phyloP scores from a whole-genome alignment of 2,329 filamentous ascomycete genomes.

The Penicillium capsulatum region DNA sequence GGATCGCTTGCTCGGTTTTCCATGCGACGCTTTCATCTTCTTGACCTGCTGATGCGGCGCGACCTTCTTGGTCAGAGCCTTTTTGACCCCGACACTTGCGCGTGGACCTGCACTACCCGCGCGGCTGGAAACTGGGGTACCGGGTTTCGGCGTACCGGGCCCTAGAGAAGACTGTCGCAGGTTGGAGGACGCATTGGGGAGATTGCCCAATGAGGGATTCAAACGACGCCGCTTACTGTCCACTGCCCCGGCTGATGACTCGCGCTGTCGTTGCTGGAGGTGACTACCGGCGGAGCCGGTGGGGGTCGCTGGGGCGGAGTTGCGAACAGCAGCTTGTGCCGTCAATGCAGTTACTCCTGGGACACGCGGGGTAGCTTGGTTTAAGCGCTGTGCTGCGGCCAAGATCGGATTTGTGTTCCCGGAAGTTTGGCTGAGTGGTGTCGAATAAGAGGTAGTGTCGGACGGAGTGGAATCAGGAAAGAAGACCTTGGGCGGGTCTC shows the following conservation, averaged over 20 bases:
- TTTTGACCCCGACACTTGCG: slow-evolving; percentile 38
- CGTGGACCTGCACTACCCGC: slow-evolving; percentile 58
- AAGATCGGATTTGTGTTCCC: slow-evolving; percentile 53
- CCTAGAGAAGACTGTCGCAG: slow-evolving; percentile 60
- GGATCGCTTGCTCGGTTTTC: slow-evolving; percentile 42
- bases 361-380: slow-evolving; percentile 34
- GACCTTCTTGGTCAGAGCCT: slow-evolving; percentile 51
- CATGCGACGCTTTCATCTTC: slow-evolving; percentile 35
- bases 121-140: slow-evolving; percentile 51
- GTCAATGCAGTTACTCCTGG: slow-evolving; percentile 38
- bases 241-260: slow-evolving; percentile 51
- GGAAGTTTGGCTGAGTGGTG: slow-evolving; percentile 53
- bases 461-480: slow-evolving; percentile 46
- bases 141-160: slow-evolving; percentile 60
- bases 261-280: slow-evolving; percentile 49
- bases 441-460: slow-evolving; percentile 40
- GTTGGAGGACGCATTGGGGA: slow-evolving; percentile 53
- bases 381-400: slow-evolving; percentile 50
- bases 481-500: slow-evolving; percentile 47
- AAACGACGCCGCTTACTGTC: slow-evolving; percentile 59
- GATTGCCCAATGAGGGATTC: slow-evolving; percentile 49
- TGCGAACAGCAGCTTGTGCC: slow-evolving; percentile 37
- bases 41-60: slow-evolving; percentile 52
- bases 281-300: slow-evolving; percentile 34
- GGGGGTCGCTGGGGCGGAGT: slow-evolving; percentile 45